These are phyloP conservation scores for Ganoderma multipileum DNA, from an alignment of 1,284 basidiomycete genomes.

Conservation along the genomic window DNA sequence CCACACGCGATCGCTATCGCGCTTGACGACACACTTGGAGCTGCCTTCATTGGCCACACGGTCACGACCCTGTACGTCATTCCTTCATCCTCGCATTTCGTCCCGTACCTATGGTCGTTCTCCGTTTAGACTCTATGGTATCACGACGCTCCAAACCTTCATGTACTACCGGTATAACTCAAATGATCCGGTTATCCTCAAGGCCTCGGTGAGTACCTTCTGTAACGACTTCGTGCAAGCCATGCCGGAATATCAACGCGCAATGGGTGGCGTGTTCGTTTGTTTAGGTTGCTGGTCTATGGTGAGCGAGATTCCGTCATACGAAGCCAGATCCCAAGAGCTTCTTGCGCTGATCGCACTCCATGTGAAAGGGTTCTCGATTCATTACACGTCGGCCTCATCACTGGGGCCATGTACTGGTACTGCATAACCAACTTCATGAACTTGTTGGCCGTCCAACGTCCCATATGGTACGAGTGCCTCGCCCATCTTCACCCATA, in stretches of 20 bases:
- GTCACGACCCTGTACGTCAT: conserved; percentile 25
- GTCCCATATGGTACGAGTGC: conserved; percentile 30
- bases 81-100: background rate
- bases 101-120: background rate
- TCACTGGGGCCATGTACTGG: conserved; percentile 32
- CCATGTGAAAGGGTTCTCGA: conserved; percentile 26
- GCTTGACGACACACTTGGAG: conserved; percentile 30
- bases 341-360: background rate
- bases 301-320: conserved; percentile 10
- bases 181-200: conserved; percentile 15
- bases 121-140: conserved; percentile 29
- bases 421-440: conserved; percentile 33
- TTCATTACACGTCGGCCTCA: conserved; percentile 29
- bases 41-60: conserved; percentile 29
- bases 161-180: conserved; percentile 24
- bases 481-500: background rate
- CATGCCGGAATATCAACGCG: background rate
- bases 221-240: background rate
- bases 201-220: conserved; percentile 3
- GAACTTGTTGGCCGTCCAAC: conserved; percentile 22
- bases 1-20: background rate
- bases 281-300: conserved; percentile 26
- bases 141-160: conserved; percentile 28
- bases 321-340: background rate
- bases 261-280: background rate